phyloP scores from a whole-genome alignment of 805 yeast species.

The Schwanniomyces sp. region DNA sequence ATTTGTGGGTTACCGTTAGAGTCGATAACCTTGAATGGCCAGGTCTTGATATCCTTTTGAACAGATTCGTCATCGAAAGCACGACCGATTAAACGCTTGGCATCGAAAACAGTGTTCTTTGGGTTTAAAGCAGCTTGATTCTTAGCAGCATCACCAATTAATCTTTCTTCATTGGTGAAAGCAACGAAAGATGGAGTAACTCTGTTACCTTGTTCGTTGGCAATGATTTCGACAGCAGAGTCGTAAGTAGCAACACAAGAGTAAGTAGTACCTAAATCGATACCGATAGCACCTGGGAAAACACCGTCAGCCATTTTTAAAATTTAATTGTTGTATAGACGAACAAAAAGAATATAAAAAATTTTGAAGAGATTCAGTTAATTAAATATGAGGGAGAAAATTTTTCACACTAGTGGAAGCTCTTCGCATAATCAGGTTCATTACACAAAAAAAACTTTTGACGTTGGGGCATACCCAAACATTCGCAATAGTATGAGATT shows the following conservation, averaged over 20 bases:
- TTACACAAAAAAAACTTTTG: not conserved
- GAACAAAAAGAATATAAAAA: conserved; percentile 5
- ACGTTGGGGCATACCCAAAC: conserved; percentile 4
- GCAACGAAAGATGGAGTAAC: conserved; percentile 53
- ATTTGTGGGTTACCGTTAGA: conserved; percentile 47
- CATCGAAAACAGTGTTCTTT: conserved; percentile 50
- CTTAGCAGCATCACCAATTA: conserved; percentile 53
- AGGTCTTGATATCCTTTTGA: conserved; percentile 52
- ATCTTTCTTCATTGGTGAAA: conserved; percentile 49
- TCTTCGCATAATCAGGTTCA: not conserved
- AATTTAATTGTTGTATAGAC: conserved; percentile 7
- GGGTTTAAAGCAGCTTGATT: conserved; percentile 53
- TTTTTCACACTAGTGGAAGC: conserved; percentile 7
- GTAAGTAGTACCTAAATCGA: conserved; percentile 54
- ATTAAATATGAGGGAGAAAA: conserved; percentile 5
- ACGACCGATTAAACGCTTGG: conserved; percentile 59
- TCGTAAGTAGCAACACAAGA: conserved; percentile 53
- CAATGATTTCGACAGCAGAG: conserved; percentile 50
- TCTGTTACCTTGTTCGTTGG: conserved; percentile 54
- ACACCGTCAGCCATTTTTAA: conserved; percentile 91
- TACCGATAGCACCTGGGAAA: conserved; percentile 84
- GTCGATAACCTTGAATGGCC: conserved; percentile 48
- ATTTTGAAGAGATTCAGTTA: conserved; percentile 2
- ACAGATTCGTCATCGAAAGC: conserved; percentile 59
- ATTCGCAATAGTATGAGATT: conserved; percentile 4